Conservation (phyloP, 768 basidiomycete species). For the Galerina sulciceps region DNA sequence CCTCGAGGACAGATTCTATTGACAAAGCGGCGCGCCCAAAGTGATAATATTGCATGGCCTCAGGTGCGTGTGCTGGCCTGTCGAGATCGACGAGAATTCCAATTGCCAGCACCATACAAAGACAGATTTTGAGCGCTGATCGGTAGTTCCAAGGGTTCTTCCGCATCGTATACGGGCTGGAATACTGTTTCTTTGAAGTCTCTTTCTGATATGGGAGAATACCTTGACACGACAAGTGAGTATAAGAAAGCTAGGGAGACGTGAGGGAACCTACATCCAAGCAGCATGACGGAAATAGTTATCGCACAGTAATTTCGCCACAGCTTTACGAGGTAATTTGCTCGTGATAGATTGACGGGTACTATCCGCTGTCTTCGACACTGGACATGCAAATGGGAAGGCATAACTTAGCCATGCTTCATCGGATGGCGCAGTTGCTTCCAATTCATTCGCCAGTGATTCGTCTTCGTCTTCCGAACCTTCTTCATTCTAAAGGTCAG, state of each 20-base stretch:
- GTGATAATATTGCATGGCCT: slow-evolving; percentile 64
- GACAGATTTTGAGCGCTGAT: slow-evolving; percentile 58
- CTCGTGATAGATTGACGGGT: slow-evolving; percentile 48
- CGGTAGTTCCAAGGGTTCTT: slow-evolving; percentile 36
- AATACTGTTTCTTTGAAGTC: slow-evolving; percentile 61
- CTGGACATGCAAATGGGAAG: slow-evolving; percentile 58
- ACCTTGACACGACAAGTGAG: slow-evolving; percentile 42
- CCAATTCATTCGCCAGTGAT: slow-evolving; percentile 29
- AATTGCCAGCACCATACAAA: slow-evolving; percentile 68
- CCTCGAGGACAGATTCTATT: slow-evolving; percentile 66
- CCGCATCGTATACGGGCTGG: slow-evolving; percentile 54
- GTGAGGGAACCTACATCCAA: slow-evolving; percentile 60
- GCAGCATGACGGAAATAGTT: slow-evolving; percentile 71
- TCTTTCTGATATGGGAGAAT: slow-evolving; percentile 63
- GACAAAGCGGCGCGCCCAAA: slow-evolving; percentile 62
- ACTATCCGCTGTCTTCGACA: slow-evolving; percentile 45
- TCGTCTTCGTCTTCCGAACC: slow-evolving; percentile 58
- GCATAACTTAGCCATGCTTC: slow-evolving; percentile 63
- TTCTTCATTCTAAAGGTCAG: slow-evolving; percentile 56
- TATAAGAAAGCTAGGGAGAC: not conserved
- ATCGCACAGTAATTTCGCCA: slow-evolving; percentile 45
- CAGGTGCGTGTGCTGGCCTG: slow-evolving; percentile 52
- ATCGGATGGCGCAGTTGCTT: slow-evolving; percentile 47
- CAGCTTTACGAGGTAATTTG: slow-evolving; percentile 45
- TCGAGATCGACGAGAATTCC: slow-evolving; percentile 67